These are phyloP conservation scores for Besnoitia besnoiti DNA, from an alignment of 169 alveolate genomes.

Conservation along the genomic window DNA sequence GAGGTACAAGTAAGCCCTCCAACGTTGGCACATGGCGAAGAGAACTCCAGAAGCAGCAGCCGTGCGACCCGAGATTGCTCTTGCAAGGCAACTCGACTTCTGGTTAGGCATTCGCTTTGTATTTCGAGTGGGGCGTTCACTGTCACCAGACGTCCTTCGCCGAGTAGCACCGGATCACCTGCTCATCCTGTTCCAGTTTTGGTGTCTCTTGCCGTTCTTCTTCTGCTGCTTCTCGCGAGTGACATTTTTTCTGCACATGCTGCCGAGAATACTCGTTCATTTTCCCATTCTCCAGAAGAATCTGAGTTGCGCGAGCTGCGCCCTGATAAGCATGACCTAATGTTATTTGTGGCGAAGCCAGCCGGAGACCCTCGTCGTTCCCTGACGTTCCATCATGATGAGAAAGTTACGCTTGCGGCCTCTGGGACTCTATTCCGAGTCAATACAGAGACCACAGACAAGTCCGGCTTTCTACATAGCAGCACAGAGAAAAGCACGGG, in stretches of 20 bases:
- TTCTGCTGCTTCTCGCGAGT: neutral
- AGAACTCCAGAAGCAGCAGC: too few relatives aligned
- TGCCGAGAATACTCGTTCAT: neutral
- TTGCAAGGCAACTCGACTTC: neutral
- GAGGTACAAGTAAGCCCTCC: too few relatives aligned
- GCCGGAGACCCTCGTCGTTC: too few relatives aligned
- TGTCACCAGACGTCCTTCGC: neutral
- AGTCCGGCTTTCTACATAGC: neutral
- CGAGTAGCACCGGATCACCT: neutral
- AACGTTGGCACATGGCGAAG: too few relatives aligned
- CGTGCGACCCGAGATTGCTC: too few relatives aligned
- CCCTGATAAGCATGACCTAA: neutral
- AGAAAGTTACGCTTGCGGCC: too few relatives aligned
- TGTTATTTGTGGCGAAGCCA: too few relatives aligned
- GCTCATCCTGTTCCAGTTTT: neutral
- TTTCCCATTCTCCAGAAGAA: neutral
- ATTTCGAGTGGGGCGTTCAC: neutral
- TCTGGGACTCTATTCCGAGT: too few relatives aligned
- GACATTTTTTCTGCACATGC: neutral
- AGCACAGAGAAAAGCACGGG: neutral
- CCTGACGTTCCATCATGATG: too few relatives aligned
- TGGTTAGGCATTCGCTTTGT: neutral
- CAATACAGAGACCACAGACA: neutral
- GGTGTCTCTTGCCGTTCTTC: neutral
- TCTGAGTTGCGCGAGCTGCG: neutral